Percentiles rank a stretch among this genome's conserved stretches.
phyloP scores from a whole-genome alignment of 1,139 yeast genomes.

The Geotrichum armillariae region DNA sequence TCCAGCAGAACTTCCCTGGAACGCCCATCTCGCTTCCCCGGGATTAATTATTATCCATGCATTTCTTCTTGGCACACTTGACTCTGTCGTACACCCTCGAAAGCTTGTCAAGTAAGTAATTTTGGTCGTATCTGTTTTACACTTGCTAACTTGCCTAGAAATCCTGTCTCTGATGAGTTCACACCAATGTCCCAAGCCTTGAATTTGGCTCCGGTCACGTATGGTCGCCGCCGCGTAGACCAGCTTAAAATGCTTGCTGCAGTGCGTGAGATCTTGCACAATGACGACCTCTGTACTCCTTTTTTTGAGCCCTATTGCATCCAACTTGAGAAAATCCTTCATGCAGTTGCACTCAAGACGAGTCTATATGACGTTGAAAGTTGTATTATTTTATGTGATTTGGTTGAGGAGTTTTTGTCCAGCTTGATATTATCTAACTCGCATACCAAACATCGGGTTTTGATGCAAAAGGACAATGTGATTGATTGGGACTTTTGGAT shows the following conservation, averaged over 20 bases:
- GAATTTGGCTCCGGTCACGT: slow-evolving; percentile 24
- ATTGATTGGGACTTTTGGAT: slow-evolving; percentile 82
- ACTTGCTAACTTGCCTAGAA: slow-evolving; percentile 19
- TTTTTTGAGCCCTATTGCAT: slow-evolving; percentile 36
- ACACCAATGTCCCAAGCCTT: slow-evolving; percentile 14
- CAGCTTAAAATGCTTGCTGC: slow-evolving; percentile 37
- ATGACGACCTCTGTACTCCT: slow-evolving; percentile 35
- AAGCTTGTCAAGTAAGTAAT: slow-evolving; percentile 20
- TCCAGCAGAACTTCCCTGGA: slow-evolving; percentile 31
- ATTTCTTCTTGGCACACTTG: slow-evolving; percentile 37
- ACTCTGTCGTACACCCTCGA: slow-evolving; percentile 33
- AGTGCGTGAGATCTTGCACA: slow-evolving; percentile 41
- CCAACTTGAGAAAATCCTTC: slow-evolving; percentile 41
- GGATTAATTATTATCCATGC: slow-evolving; percentile 40
- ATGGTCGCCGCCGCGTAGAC: slow-evolving; percentile 36
- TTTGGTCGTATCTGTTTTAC: slow-evolving; percentile 13
- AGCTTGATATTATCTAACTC: slow-evolving; percentile 33
- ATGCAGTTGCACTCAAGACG: slow-evolving; percentile 39
- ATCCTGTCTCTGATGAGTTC: background rate
- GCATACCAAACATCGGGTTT: slow-evolving; percentile 30
- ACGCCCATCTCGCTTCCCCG: slow-evolving; percentile 39
- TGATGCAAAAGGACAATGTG: slow-evolving; percentile 29
- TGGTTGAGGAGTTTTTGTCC: slow-evolving; percentile 44
- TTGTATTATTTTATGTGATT: slow-evolving; percentile 51
- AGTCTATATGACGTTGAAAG: slow-evolving; percentile 44